Evolutionary conservation across 2,329 filamentous ascomycete genomes (phyloP).

Genomic region (Bipolaris cookei): DNA sequence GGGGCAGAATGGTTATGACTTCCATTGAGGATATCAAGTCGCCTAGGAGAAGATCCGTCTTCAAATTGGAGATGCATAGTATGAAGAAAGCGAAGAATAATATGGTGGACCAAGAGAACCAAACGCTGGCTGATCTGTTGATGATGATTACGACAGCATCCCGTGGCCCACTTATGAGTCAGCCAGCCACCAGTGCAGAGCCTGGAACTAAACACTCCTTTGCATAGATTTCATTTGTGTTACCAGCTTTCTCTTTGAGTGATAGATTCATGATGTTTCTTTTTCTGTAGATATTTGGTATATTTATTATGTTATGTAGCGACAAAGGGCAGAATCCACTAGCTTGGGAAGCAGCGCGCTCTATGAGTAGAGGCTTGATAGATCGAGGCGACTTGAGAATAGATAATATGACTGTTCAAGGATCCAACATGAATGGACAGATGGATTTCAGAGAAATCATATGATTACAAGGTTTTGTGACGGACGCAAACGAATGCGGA

Average conservation of each 20-base stretch:
- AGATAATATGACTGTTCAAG: not conserved
- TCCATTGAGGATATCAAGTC: constrained; percentile 46
- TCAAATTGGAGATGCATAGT: constrained; percentile 39
- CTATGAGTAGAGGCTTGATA: not conserved
- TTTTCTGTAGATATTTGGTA: no score
- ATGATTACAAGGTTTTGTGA: not conserved
- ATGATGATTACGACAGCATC: constrained; percentile 43
- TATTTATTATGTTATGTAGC: not conserved
- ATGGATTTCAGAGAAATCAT: not conserved
- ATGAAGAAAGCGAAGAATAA: constrained; percentile 40
- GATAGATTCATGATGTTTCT: not conserved
- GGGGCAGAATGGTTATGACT: constrained; percentile 50
- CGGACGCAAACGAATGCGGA: not conserved
- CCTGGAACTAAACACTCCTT: constrained; percentile 14
- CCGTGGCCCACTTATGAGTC: constrained; percentile 31
- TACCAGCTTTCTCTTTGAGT: not conserved
- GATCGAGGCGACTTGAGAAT: not conserved
- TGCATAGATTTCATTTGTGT: not conserved
- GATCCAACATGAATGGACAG: no score
- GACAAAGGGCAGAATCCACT: not conserved
- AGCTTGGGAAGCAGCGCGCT: not conserved
- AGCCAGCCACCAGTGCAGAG: constrained; percentile 15
- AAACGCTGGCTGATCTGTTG: constrained; percentile 50
- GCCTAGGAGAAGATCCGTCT: constrained; percentile 31
- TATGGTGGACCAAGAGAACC: constrained; percentile 49